These are phyloP conservation scores for Hypericum androsaemum DNA, from an alignment of 345 rosid genomes.

Conservation along the genomic window DNA sequence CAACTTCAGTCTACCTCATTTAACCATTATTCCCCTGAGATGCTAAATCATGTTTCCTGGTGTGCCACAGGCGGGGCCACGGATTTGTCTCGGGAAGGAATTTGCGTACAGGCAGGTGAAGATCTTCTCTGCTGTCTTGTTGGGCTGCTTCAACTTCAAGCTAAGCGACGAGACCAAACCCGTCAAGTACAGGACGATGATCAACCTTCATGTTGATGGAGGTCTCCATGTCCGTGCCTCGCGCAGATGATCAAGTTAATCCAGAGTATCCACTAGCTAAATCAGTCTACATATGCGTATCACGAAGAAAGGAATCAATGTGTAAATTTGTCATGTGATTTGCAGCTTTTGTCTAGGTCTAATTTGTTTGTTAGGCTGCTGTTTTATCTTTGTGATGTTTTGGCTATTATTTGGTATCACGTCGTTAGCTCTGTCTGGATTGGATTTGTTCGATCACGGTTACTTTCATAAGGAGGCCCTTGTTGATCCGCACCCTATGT, in stretches of 20 bases:
- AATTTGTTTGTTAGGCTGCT: no score
- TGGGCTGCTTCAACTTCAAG: slow-evolving; percentile 33
- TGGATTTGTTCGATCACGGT: no score
- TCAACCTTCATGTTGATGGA: slow-evolving; percentile 48
- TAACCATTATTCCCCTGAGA: neutral
- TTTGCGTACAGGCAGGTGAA: slow-evolving; percentile 56
- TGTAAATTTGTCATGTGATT: no score
- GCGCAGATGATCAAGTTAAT: slow-evolving; percentile 12
- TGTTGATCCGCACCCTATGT: no score
- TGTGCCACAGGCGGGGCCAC: slow-evolving; percentile 48
- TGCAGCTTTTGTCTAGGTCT: no score
- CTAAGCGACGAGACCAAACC: slow-evolving; percentile 25
- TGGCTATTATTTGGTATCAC: no score
- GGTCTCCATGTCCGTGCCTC: slow-evolving; percentile 42
- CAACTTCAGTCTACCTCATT: neutral
- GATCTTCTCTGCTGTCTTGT: slow-evolving; percentile 40
- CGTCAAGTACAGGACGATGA: slow-evolving; percentile 48
- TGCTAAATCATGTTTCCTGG: slow-evolving; percentile 1
- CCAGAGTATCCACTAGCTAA: neutral
- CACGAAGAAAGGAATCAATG: no score
- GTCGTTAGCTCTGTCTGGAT: no score
- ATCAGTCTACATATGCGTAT: neutral
- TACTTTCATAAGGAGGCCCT: no score
- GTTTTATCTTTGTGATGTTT: no score
- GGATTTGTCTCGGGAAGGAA: slow-evolving; percentile 49